Evolutionary conservation across 179 eudicot genomes (phyloP), one percentile per base, ranked within the genome.

Genomic region (Heliamphora pulchella): DNA sequence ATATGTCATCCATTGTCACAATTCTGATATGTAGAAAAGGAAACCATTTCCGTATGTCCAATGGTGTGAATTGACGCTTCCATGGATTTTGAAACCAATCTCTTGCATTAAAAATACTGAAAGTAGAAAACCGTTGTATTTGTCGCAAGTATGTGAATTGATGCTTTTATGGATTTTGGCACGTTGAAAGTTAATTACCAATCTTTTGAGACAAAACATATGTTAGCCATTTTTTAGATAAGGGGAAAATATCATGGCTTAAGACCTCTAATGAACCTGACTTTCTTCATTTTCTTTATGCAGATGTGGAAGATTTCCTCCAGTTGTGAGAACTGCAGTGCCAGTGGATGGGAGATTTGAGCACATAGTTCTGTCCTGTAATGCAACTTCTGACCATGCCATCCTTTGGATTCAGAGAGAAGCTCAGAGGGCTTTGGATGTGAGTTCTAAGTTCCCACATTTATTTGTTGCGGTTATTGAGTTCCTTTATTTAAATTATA

Each of bases 281-380:
- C 44, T 75, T 58, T 72, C 58, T 54, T 20, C 73, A 44, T 15
- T 41, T 76, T 83, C 15, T 77, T 76, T 44, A 47, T n/a, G 39
- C 86, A 93, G 98, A 80, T 87, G 87, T 86, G 92, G 93, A 71
- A 87, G 99, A 89, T 83, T 90, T 80, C 94, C 99, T 41, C 99
- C 99, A 6, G 90, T 88, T 51, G 99, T 96, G 82, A 92, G 87
- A 80, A 96, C 97, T 71, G 99, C 99, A 47, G 99, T 96, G 70
- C 99, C 99, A 13, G 98, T 96, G 53, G 98, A 96, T 83, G 97
- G 98, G 75, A 89, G 99, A 88, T 96, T 96, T 76, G 99, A 96
- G 91, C 95, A 91, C 84, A 87, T 96, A 67, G 92, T 96, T 76
- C 88, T 96, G 41, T 93, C 98, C 64, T 96, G 97, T 84, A 94